phyloP scores from a whole-genome alignment of 2,329 filamentous ascomycete genomes.

The Hypoxylon rubiginosum region DNA sequence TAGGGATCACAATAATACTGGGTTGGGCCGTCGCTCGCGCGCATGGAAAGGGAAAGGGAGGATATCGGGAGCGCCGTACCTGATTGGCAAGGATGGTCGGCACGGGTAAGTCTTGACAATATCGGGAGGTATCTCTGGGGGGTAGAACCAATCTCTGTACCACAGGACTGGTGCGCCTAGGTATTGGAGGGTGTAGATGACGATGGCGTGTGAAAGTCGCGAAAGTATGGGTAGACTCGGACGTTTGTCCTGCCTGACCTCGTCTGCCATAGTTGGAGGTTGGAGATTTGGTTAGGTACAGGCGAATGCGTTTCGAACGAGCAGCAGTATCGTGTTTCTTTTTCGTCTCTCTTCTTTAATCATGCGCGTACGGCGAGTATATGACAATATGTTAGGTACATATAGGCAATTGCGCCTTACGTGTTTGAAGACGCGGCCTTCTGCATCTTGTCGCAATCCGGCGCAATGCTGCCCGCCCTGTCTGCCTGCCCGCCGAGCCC shows the following conservation, averaged over 20 bases:
- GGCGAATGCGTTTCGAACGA: not conserved
- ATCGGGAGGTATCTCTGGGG: conserved; percentile 47
- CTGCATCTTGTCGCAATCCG: not conserved
- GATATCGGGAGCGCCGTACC: conserved; percentile 49
- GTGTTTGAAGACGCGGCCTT: conserved; percentile 22
- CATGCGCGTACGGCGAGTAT: not conserved
- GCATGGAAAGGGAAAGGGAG: too few species aligned
- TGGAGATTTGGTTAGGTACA: not conserved
- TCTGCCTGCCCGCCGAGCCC: not conserved
- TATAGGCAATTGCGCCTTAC: conserved; percentile 4
- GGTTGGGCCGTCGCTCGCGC: not conserved
- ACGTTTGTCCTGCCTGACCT: conserved; percentile 17
- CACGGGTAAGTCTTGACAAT: conserved; percentile 55
- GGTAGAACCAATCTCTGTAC: conserved; percentile 47
- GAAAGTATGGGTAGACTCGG: conserved; percentile 27
- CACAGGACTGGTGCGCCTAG: conserved; percentile 40
- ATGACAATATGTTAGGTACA: not conserved
- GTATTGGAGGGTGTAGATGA: conserved; percentile 46
- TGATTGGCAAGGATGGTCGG: conserved; percentile 52
- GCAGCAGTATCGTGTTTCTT: too few species aligned
- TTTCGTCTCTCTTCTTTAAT: not conserved
- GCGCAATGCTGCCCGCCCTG: not conserved
- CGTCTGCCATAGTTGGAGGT: not conserved
- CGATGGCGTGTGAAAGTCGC: conserved; percentile 22
- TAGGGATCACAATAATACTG: not conserved